Conservation (phyloP, 768 basidiomycete species). For the Rhodosporidiobolus odoratus region DNA sequence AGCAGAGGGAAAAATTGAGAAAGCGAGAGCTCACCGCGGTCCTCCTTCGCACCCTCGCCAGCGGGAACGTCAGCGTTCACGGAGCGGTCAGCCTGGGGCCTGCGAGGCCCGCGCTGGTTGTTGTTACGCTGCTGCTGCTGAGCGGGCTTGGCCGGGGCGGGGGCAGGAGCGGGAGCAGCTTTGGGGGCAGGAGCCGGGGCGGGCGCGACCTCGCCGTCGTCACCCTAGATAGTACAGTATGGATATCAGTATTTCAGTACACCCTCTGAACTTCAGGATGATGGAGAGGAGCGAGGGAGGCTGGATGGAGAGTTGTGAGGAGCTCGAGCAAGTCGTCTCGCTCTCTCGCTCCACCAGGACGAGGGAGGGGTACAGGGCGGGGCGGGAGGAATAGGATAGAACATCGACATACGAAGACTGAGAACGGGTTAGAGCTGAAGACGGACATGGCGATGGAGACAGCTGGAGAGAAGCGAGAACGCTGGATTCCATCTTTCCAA, state of each 20-base stretch:
- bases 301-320: neutral
- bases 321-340: neutral
- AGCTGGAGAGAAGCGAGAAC: neutral
- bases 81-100: slow-evolving; percentile 19
- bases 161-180: slow-evolving; percentile 20
- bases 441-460: slow-evolving; percentile 7
- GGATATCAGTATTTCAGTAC: neutral
- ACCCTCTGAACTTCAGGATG: neutral
- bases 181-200: slow-evolving; percentile 30
- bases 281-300: neutral
- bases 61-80: slow-evolving; percentile 34
- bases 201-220: slow-evolving; percentile 29
- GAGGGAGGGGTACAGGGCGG: neutral
- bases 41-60: slow-evolving; percentile 37
- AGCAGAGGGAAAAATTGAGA: neutral
- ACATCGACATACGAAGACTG: slow-evolving; percentile 14
- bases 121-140: slow-evolving; percentile 7
- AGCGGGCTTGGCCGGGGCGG: slow-evolving; percentile 11
- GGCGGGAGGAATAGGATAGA: neutral
- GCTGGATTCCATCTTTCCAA: no score
- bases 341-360: neutral
- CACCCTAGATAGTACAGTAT: no score
- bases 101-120: slow-evolving; percentile 8
- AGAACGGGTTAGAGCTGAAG: slow-evolving; percentile 30
- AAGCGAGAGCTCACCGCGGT: slow-evolving; percentile 27